Evolutionary conservation across 1,139 yeast species (phyloP), one percentile per base, ranked within the genome.

Genomic region (Citeromyces hawaiiensis): DNA sequence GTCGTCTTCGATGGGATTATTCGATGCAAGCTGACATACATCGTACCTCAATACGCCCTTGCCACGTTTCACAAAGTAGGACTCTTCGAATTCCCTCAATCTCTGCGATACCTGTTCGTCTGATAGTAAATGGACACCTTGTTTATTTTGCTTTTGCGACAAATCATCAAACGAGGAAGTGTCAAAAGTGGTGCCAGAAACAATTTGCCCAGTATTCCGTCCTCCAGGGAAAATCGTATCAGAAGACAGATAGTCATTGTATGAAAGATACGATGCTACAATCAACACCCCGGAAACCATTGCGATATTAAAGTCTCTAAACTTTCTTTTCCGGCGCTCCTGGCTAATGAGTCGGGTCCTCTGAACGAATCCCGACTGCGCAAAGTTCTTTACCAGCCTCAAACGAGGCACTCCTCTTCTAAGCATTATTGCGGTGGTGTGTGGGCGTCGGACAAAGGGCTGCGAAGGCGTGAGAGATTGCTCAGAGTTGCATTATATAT

Each of bases 1-100:
- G 53, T 85, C 96, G 55, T 91, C 98, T 58, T 91, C 99, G 47
- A 88, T 86, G 8, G 98, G 98, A 37, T 82, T 76, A 57, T 91
- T 93, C 35, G 94, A 81, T 7, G 97, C 83, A 43, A 91, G 63
- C 60, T 91, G 98, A 38, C 94, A 74, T 29, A 86, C 73, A 54
- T 93, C 98, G 53, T 87, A 88, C 42, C 98, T 67, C n/a, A 77
- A 60, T 14, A 91, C 91, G n/a, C 97, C 97, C 48, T 82, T 80
- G 11, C 93, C 88, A 44, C 96, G 69, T 48, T 83, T 78, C 16
- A 88, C 91, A 35, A 64, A 55, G 53, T 80, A 85, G 47, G 93
- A 78, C 58, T 87, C 94, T 55, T 88, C 95, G 49, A 69, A 67
- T 47, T 76, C 78, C 44, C 91, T 72, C 45, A 88, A 66, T 46